Percentiles rank a stretch among this genome's conserved stretches.
phyloP scores from a whole-genome alignment of 2,329 filamentous ascomycete species.

The Botrytis tulipae region DNA sequence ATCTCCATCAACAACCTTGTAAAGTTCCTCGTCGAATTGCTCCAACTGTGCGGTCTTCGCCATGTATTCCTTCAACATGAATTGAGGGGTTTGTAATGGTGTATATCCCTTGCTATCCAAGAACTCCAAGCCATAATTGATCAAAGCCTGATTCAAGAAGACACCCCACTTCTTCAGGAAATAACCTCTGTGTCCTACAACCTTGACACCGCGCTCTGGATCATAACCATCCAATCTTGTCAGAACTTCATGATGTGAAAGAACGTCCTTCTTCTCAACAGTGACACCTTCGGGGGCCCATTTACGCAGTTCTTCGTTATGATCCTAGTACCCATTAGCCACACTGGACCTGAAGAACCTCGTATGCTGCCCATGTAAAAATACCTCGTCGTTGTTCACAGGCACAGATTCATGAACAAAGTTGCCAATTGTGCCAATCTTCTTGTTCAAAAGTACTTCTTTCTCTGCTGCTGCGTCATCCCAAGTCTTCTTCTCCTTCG shows the following conservation, averaged over 20 bases:
- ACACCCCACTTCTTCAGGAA: conserved; percentile 88
- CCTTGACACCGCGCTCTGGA: conserved; percentile 86
- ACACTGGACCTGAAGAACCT: conserved; percentile 1
- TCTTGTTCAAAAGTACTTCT: conserved; percentile 68
- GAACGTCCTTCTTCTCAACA: conserved; percentile 71
- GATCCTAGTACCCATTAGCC: conserved; percentile 51
- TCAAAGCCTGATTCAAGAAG: conserved; percentile 85
- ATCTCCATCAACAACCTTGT: conserved; percentile 90
- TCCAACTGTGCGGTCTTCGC: conserved; percentile 96
- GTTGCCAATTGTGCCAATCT: conserved; percentile 84
- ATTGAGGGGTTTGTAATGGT: conserved; percentile 81
- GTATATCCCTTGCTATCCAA: conserved; percentile 78
- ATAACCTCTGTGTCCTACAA: conserved; percentile 92
- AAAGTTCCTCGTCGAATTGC: conserved; percentile 96
- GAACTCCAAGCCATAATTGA: conserved; percentile 94
- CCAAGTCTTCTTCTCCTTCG: conserved; percentile 78
- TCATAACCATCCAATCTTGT: conserved; percentile 87
- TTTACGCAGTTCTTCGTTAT: conserved; percentile 73
- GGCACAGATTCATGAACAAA: conserved; percentile 88
- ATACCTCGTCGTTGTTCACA: conserved; percentile 74
- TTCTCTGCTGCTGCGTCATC: conserved; percentile 74
- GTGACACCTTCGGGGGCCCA: conserved; percentile 78
- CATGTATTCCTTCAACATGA: conserved; percentile 96
- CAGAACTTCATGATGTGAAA: conserved; percentile 95
- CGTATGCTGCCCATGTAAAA: conserved; percentile 15